A percentile compares a stretch with the other conserved stretches of the same genome.
phyloP scores from a whole-genome alignment of 2,329 filamentous ascomycete species.

The Rutstroemia sydowiana region DNA sequence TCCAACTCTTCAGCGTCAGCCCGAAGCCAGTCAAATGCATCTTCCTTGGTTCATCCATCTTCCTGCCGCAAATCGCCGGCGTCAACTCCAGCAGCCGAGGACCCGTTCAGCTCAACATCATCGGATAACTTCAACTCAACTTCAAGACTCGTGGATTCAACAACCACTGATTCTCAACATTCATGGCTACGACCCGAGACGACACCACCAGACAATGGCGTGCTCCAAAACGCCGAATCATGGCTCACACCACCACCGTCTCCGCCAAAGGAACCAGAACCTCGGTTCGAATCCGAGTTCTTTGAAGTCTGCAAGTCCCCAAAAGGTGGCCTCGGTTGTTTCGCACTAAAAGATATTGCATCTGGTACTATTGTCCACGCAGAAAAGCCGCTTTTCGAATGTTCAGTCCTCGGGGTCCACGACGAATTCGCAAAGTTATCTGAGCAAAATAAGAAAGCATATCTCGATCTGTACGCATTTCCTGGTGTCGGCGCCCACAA shows the following conservation, averaged over 20 bases:
- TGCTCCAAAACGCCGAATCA: neutral
- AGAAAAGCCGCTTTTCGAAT: constrained; percentile 24
- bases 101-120: neutral
- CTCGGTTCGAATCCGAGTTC: constrained; percentile 19
- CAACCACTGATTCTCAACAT: neutral
- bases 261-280: neutral
- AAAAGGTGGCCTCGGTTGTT: constrained; percentile 27
- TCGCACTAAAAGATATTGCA: constrained; percentile 24
- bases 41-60: neutral
- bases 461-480: constrained; percentile 17
- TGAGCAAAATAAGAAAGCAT: constrained; percentile 16
- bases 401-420: constrained; percentile 13
- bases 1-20: neutral
- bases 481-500: constrained; percentile 9
- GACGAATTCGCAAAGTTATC: constrained; percentile 18
- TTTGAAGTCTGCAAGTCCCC: constrained; percentile 24
- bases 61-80: neutral
- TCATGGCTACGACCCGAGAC: neutral
- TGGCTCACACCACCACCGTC: neutral
- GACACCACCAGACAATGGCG: neutral
- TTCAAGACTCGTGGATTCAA: no score
- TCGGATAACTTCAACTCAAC: neutral
- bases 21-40: neutral
- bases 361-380: constrained; percentile 19
- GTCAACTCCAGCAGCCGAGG: neutral